These are phyloP conservation scores for Lolium multiflorum DNA, from an alignment of 176 grass and related monocot species.

Conservation along the genomic window DNA sequence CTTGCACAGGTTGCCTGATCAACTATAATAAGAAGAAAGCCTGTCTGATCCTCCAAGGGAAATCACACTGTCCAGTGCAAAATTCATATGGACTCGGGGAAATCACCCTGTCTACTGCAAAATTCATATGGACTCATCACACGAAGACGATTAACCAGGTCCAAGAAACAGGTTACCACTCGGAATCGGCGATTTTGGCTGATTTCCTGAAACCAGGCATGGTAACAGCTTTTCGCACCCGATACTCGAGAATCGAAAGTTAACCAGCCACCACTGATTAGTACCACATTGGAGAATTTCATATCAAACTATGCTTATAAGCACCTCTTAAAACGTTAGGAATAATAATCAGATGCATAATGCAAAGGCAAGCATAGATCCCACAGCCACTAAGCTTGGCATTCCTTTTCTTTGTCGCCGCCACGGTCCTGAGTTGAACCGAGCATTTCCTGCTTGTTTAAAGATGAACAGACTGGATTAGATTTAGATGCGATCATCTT, in stretches of 20 bases:
- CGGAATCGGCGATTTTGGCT: neutral
- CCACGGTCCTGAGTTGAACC: conserved; percentile 30
- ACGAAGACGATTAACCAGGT: neutral
- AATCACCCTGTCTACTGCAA: neutral
- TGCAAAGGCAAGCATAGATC: conserved; percentile 50
- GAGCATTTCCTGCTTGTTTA: conserved; percentile 36
- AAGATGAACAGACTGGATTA: conserved; percentile 31
- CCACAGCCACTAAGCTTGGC: conserved; percentile 36
- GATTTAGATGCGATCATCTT: conserved; percentile 44
- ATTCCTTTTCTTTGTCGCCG: conserved; percentile 30
- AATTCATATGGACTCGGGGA: neutral
- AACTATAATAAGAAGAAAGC: no score
- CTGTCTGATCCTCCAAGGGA: neutral
- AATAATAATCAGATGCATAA: conserved; percentile 44
- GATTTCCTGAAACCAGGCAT: neutral
- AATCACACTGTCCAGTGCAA: neutral
- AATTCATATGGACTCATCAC: neutral
- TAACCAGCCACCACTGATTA: conserved; percentile 6
- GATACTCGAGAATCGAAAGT: neutral
- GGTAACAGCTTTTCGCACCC: neutral
- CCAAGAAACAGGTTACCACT: neutral
- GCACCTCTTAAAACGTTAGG: conserved; percentile 43
- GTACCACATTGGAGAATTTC: neutral
- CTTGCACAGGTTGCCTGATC: no score
- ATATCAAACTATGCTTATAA: neutral